Base-by-base conservation (phyloP, 2,329 filamentous ascomycete species). In the Alternaria gansuensis region DNA sequence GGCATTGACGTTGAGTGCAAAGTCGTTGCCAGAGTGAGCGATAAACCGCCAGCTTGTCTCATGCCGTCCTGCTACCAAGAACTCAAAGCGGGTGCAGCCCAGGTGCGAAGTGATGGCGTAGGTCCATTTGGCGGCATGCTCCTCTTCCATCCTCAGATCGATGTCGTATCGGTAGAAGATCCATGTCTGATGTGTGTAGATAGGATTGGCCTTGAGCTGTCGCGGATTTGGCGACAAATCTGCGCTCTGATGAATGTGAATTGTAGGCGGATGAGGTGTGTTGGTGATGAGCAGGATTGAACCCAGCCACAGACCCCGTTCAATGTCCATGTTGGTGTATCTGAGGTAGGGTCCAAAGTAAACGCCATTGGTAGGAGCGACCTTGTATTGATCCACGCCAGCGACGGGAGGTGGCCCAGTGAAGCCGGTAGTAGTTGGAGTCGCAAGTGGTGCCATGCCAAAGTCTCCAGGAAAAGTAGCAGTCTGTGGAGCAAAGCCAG, bases 11-110 rank as follows among this genome's bases (percentile, higher is more conserved):
- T 90, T 90, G 28, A 96, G 84, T 0, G 92, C 90, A 76, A 98
- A 99, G 75, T 99, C 95, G 73, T 98, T 98, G 3, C 94, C 94
- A 13, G 93, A 97, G 70, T 97, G 95, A 10, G 93, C 92, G 68
- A 98, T 90, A 75, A 98, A 98, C 24, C 94, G 89, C 95, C 95
- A 99, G 72, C 90, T 93, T 0, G 88, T 92, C 80, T 99, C 95
- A 65, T 92, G 83, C 58, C 92, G 89, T 6, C 94, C 94, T 21
- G 95, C 95, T 17, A 99, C 91, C 21, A 97, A 84, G 77, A 99
- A 99, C 73, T 99, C 95, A 77, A 98, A 99, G 26, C 95, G 87
- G n/a, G 95, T 98, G 79, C 95, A 99, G 33, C 95, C 95, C 21
- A 98, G 83, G 72, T 98, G 93, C 1, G 95, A 98, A 0, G 95